These are phyloP conservation scores for Beauveria sp. DNA, from an alignment of 2,329 filamentous ascomycete genomes.

Conservation along the genomic window DNA sequence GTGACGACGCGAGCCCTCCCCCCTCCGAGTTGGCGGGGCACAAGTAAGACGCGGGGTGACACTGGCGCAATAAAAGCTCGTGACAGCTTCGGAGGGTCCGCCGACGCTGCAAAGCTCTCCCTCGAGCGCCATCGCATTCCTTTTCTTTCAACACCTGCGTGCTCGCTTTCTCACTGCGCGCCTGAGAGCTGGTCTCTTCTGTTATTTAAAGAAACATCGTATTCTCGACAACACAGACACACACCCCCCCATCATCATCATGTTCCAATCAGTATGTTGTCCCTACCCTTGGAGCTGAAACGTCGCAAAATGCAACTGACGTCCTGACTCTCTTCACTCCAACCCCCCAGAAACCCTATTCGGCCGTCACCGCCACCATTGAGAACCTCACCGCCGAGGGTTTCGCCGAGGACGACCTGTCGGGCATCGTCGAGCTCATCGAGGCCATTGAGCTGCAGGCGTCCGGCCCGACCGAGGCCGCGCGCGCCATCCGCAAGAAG, in stretches of 20 bases:
- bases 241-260: background rate
- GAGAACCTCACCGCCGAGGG: slow-evolving; percentile 85
- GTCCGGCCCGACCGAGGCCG: slow-evolving; percentile 80
- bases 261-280: slow-evolving; percentile 1
- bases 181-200: background rate
- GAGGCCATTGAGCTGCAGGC: slow-evolving; percentile 88
- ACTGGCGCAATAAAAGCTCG: background rate
- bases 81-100: background rate
- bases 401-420: slow-evolving; percentile 84
- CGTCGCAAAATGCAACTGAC: background rate
- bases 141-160: background rate
- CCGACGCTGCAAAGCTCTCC: background rate
- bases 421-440: slow-evolving; percentile 87
- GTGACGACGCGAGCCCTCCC: background rate
- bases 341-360: slow-evolving; percentile 65
- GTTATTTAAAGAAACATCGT: too few species aligned
- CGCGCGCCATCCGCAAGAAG: slow-evolving; percentile 91
- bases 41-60: slow-evolving; percentile 4
- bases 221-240: background rate
- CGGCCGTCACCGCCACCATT: slow-evolving; percentile 86
- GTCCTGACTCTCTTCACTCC: slow-evolving; percentile 13
- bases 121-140: background rate
- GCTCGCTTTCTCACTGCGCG: background rate
- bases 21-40: slow-evolving; percentile 3
- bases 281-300: background rate